Percentiles rank a stretch among this genome's conserved stretches.
phyloP scores from a whole-genome alignment of 2,329 filamentous ascomycete genomes.

The Cylindrodendrum hubeiense region DNA sequence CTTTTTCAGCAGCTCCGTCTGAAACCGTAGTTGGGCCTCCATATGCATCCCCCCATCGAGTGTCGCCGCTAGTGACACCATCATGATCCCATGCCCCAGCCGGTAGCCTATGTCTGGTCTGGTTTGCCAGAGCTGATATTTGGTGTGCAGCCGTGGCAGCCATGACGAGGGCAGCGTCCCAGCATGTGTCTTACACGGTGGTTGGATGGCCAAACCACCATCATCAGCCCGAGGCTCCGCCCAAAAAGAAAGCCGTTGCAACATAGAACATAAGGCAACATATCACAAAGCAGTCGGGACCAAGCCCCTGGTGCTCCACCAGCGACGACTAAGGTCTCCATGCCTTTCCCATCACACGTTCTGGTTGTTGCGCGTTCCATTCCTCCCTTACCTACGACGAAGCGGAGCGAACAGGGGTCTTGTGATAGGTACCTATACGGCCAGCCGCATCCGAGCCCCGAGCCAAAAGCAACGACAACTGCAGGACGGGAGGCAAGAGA shows the following conservation, averaged over 20 bases:
- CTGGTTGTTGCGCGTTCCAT: neutral
- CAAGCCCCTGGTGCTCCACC: neutral
- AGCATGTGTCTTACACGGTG: neutral
- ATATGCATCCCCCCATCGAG: slow-evolving; percentile 4
- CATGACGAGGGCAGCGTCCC: neutral
- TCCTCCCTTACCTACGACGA: slow-evolving; percentile 7
- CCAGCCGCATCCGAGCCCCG: slow-evolving; percentile 16
- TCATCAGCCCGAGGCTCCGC: neutral
- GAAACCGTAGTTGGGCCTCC: slow-evolving; percentile 13
- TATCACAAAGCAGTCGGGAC: neutral
- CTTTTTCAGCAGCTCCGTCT: slow-evolving; percentile 28
- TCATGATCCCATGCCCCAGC: slow-evolving; percentile 1
- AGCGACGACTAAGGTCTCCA: neutral
- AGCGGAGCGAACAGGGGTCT: neutral
- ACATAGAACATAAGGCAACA: neutral
- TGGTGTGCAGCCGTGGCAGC: neutral
- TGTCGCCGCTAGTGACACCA: slow-evolving; percentile 5
- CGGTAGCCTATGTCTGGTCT: neutral
- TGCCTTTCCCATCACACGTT: neutral
- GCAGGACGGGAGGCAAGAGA: slow-evolving; percentile 25
- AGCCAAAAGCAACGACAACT: slow-evolving; percentile 33
- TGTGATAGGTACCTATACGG: neutral
- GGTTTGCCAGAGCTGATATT: neutral
- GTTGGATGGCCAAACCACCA: neutral
- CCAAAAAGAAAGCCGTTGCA: neutral